Conservation (phyloP, 2,329 filamentous ascomycete genomes). For the Paecilomyces niveus region DNA sequence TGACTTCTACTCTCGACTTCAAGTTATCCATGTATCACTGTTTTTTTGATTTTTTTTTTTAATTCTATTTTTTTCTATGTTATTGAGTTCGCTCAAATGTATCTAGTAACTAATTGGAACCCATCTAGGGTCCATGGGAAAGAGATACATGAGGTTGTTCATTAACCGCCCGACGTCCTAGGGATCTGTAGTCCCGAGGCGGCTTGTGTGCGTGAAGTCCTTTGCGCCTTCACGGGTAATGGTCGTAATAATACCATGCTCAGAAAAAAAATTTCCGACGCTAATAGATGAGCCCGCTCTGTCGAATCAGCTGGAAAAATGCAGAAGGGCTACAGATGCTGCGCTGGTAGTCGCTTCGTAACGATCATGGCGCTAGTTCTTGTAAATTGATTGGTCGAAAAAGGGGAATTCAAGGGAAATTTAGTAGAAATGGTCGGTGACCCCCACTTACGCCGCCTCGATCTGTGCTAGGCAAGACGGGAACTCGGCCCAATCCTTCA, state of each 20-base stretch:
- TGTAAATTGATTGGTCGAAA: slow-evolving; percentile 20
- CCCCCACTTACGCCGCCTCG: slow-evolving; percentile 21
- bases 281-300: neutral
- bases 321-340: neutral
- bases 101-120: neutral
- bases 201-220: neutral
- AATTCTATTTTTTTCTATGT: neutral
- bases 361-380: slow-evolving; percentile 24
- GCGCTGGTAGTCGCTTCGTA: slow-evolving; percentile 9
- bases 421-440: slow-evolving; percentile 9
- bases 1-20: neutral
- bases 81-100: neutral
- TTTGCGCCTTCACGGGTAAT: neutral
- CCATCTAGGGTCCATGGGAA: neutral
- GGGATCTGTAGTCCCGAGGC: neutral
- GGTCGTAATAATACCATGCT: neutral
- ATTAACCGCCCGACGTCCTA: neutral
- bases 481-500: slow-evolving; percentile 44
- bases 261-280: neutral
- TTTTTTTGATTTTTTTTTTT: neutral
- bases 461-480: slow-evolving; percentile 35
- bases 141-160: neutral
- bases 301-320: slow-evolving; percentile 1
- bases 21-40: neutral
- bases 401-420: slow-evolving; percentile 8